Evolutionary conservation across 2,329 filamentous ascomycete species (phyloP).

Genomic region (Neonectria hederae): DNA sequence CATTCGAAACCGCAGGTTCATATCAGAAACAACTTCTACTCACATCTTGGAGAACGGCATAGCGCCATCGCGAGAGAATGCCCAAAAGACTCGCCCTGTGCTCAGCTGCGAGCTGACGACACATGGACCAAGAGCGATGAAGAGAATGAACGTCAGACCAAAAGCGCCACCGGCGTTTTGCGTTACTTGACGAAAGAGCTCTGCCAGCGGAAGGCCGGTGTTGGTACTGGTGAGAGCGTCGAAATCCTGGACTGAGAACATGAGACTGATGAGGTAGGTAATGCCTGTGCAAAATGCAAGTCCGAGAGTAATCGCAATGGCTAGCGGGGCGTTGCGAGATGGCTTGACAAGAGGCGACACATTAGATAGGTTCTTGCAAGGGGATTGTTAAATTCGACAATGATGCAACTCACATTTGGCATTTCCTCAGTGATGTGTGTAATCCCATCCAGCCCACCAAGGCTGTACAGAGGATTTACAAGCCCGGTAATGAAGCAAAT

Average conservation of each 20-base stretch:
- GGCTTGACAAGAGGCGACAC: slow-evolving; percentile 27
- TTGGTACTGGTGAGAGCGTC: slow-evolving; percentile 52
- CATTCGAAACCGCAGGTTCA: neutral
- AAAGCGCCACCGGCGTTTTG: slow-evolving; percentile 52
- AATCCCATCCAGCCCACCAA: slow-evolving; percentile 58
- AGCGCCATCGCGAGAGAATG: slow-evolving; percentile 56
- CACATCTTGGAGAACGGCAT: slow-evolving; percentile 48
- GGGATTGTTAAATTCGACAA: too few species aligned
- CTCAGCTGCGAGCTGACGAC: slow-evolving; percentile 49
- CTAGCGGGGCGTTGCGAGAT: slow-evolving; percentile 51
- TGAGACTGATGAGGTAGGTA: slow-evolving; percentile 60
- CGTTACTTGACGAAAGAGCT: slow-evolving; percentile 57
- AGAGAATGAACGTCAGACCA: slow-evolving; percentile 53
- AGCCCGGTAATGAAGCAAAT: slow-evolving; percentile 62
- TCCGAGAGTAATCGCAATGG: slow-evolving; percentile 54
- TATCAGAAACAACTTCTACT: neutral
- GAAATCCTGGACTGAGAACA: slow-evolving; percentile 62
- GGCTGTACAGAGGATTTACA: slow-evolving; percentile 57
- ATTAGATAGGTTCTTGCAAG: neutral
- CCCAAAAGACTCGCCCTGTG: slow-evolving; percentile 50
- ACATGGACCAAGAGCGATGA: slow-evolving; percentile 55
- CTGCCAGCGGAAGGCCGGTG: slow-evolving; percentile 55
- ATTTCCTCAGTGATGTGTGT: slow-evolving; percentile 63
- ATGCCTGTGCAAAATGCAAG: slow-evolving; percentile 62
- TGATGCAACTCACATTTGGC: slow-evolving; percentile 51